These are phyloP conservation scores for Sphagnum fallax DNA, from an alignment of 228 moss, liverwort and hornwort genomes.

Conservation along the genomic window DNA sequence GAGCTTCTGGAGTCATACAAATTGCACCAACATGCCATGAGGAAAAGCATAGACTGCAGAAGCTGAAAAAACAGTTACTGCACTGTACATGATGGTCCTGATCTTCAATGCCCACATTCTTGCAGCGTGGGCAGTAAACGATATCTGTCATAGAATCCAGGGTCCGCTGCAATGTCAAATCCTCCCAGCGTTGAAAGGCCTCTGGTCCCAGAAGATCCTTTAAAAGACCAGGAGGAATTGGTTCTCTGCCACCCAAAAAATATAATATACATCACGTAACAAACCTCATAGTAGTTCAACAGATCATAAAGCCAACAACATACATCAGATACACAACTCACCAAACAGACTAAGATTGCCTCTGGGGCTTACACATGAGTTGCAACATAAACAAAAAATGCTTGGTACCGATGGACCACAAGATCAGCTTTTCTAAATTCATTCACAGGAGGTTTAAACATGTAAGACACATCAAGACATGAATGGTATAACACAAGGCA, in stretches of 20 bases:
- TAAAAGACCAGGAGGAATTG: conserved; percentile 40
- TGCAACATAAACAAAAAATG: too few relatives aligned
- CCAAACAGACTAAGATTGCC: too few relatives aligned
- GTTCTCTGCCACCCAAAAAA: conserved; percentile 11
- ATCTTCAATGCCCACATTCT: conserved; percentile 62
- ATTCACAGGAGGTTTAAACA: too few relatives aligned
- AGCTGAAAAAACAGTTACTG: conserved; percentile 64
- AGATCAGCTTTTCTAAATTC: too few relatives aligned
- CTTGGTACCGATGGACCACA: too few relatives aligned
- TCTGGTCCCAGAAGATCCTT: conserved; percentile 53
- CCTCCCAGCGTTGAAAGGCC: conserved; percentile 64
- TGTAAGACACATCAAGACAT: not conserved
- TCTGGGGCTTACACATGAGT: too few relatives aligned
- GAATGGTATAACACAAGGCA: not conserved
- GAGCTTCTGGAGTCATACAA: conserved; percentile 61
- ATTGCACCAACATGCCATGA: conserved; percentile 61
- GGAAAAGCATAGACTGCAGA: conserved; percentile 65
- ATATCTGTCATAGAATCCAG: conserved; percentile 73
- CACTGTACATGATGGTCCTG: conserved; percentile 70
- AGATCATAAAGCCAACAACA: too few relatives aligned
- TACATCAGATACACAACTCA: too few relatives aligned
- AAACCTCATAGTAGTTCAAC: too few relatives aligned
- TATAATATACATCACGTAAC: too few relatives aligned
- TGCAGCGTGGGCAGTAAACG: conserved; percentile 68
- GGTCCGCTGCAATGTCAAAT: conserved; percentile 50